Percentiles rank a stretch among this genome's conserved stretches.
These are phyloP conservation scores for Glaciozyma antarctica DNA, from an alignment of 768 basidiomycete species.

Conservation along the genomic window DNA sequence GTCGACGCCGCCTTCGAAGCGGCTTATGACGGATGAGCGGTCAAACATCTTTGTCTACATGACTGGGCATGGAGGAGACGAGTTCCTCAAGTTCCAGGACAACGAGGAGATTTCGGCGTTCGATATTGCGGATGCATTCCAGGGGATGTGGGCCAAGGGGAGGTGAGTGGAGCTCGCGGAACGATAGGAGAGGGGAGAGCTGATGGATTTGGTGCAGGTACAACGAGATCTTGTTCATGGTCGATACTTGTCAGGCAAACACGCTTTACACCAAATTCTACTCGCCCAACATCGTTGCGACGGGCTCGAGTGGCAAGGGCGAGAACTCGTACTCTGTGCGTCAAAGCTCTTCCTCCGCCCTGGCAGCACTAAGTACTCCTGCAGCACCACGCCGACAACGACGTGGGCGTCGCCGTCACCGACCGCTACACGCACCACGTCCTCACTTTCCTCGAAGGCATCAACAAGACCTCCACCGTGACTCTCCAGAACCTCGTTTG, in stretches of 20 bases:
- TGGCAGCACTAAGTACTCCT: background rate
- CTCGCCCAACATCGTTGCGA: conserved; percentile 84
- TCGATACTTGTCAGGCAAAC: conserved; percentile 96
- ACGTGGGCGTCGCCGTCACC: conserved; percentile 91
- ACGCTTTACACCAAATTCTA: conserved; percentile 89
- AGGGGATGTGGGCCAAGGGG: conserved; percentile 97
- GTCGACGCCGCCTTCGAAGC: conserved; percentile 81
- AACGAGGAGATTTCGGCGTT: conserved; percentile 95
- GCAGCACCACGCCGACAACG: conserved; percentile 84
- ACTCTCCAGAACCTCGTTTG: conserved; percentile 38
- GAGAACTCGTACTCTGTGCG: conserved; percentile 90
- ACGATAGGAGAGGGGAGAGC: too few relatives aligned
- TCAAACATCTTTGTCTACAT: conserved; percentile 95
- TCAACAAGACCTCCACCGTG: conserved; percentile 76
- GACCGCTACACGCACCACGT: conserved; percentile 89
- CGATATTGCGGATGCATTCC: conserved; percentile 95
- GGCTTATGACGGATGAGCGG: conserved; percentile 76
- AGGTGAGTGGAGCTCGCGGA: conserved; percentile 46
- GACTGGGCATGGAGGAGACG: conserved; percentile 97
- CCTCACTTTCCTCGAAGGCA: conserved; percentile 78
- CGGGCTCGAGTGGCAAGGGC: conserved; percentile 69
- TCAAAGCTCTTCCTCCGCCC: background rate
- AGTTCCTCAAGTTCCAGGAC: conserved; percentile 98
- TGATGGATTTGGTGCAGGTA: conserved; percentile 48
- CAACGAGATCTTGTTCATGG: conserved; percentile 95